Percentiles rank a stretch among this genome's conserved stretches.
These are phyloP conservation scores for Quercus parvula DNA, from an alignment of 306 rosid genomes.

Conservation along the genomic window DNA sequence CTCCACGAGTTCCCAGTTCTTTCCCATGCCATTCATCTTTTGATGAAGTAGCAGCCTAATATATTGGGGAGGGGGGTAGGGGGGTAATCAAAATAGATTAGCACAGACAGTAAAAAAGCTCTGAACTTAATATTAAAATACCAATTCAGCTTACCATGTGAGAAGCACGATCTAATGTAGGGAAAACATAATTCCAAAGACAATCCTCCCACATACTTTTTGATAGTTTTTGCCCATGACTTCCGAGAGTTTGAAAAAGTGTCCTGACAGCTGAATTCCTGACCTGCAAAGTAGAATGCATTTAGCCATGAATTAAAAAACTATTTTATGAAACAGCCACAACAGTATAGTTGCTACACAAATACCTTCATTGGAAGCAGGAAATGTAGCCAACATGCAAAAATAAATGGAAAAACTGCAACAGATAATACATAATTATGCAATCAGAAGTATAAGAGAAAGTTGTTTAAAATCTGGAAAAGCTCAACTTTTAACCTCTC, in stretches of 20 bases:
- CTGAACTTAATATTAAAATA: conserved; percentile 16
- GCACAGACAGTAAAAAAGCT: conserved; percentile 9
- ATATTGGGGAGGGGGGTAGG: not conserved
- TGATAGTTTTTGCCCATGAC: conserved; percentile 91
- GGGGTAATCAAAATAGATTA: conserved; percentile 14
- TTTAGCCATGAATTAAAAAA: not conserved
- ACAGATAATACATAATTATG: not conserved
- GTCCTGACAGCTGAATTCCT: conserved; percentile 95
- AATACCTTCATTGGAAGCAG: not conserved
- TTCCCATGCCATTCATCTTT: conserved; percentile 98
- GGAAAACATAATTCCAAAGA: conserved; percentile 95
- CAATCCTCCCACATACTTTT: conserved; percentile 92
- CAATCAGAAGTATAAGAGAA: not conserved
- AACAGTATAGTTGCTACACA: not conserved
- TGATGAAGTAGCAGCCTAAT: conserved; percentile 90
- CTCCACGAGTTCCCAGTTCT: conserved; percentile 98
- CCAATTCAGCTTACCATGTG: conserved; percentile 72
- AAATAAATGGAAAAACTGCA: not conserved
- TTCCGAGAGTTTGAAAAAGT: conserved; percentile 88
- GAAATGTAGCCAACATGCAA: not conserved
- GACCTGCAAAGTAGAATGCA: conserved; percentile 52
- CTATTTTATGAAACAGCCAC: not conserved
- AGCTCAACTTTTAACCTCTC: not conserved
- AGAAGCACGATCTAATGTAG: conserved; percentile 82
- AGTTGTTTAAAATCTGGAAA: not conserved